Percentiles rank a stretch among this genome's conserved stretches.
Evolutionary conservation across 2,329 filamentous ascomycete genomes (phyloP).

Genomic region (Xylaria sp.): DNA sequence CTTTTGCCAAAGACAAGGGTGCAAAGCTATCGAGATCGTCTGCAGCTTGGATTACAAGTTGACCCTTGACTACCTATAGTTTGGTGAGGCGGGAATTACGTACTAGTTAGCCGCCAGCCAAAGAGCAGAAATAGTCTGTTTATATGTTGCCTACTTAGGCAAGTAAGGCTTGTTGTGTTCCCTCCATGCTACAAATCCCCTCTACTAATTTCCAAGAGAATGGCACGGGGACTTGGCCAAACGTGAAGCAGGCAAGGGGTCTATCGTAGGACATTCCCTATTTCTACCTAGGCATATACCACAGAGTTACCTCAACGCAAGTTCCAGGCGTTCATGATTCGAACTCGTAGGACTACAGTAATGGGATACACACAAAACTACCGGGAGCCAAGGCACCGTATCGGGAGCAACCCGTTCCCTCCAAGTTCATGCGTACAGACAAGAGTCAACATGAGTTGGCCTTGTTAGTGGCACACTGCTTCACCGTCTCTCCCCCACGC

Average conservation of each 20-base stretch:
- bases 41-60: slow-evolving; percentile 6
- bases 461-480: slow-evolving; percentile 6
- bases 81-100: slow-evolving; percentile 8
- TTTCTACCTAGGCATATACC: not conserved
- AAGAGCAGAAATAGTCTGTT: slow-evolving; percentile 6
- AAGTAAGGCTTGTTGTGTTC: not conserved
- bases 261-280: slow-evolving; percentile 1
- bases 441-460: slow-evolving; percentile 5
- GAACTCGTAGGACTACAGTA: not conserved
- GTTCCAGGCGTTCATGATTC: not conserved
- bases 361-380: slow-evolving; percentile 12
- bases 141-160: slow-evolving; percentile 11
- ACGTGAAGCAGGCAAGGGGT: slow-evolving; percentile 26
- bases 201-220: not conserved
- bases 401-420: slow-evolving; percentile 31
- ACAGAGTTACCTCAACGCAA: slow-evolving; percentile 9
- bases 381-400: slow-evolving; percentile 22
- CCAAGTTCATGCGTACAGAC: slow-evolving; percentile 21
- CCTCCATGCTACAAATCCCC: not conserved
- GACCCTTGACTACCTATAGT: slow-evolving; percentile 10
- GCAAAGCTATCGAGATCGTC: slow-evolving; percentile 16
- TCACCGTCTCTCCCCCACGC: slow-evolving; percentile 6
- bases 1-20: slow-evolving; percentile 19
- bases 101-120: slow-evolving; percentile 14
- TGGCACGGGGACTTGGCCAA: not conserved